Evolutionary conservation across 192 early-diverging fungal genomes (phyloP).

Genomic region (Phycomyces blakesleeanus): DNA sequence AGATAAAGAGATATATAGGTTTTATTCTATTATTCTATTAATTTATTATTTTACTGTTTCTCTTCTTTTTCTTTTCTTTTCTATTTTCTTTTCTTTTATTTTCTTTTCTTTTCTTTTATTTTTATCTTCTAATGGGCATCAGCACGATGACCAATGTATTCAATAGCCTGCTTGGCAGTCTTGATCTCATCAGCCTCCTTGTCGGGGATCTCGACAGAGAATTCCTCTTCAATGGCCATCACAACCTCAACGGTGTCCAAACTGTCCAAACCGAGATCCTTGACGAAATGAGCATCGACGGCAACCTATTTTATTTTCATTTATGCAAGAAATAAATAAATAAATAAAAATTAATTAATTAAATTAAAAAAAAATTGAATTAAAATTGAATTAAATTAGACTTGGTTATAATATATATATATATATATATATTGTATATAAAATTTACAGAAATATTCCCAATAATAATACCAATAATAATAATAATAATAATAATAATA

Average conservation of each 20-base stretch:
- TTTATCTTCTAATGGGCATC: conserved; percentile 64
- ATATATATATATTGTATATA: too few relatives aligned
- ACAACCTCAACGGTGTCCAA: conserved; percentile 98
- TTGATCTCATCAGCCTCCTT: conserved; percentile 95
- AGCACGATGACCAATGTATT: conserved; percentile 68
- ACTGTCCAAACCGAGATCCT: conserved; percentile 93
- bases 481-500: too few relatives aligned
- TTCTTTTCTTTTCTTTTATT: conserved; percentile 1
- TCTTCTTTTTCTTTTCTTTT: too few relatives aligned
- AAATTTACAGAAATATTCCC: too few relatives aligned
- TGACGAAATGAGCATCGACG: conserved; percentile 80
- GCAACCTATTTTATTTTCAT: too few relatives aligned
- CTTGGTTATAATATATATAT: too few relatives aligned
- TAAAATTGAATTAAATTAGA: background rate
- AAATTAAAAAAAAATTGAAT: conserved; percentile 5
- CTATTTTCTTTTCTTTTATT: background rate
- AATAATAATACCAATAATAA: too few relatives aligned
- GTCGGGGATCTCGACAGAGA: conserved; percentile 96
- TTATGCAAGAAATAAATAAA: too few relatives aligned
- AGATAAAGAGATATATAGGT: background rate
- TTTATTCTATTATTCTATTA: too few relatives aligned
- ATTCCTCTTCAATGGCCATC: conserved; percentile 99
- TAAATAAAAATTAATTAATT: too few relatives aligned
- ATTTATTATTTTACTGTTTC: too few relatives aligned
- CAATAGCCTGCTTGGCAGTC: conserved; percentile 83